Conservation (phyloP, 2,329 filamentous ascomycete genomes). For the Fusarium zealandicum region DNA sequence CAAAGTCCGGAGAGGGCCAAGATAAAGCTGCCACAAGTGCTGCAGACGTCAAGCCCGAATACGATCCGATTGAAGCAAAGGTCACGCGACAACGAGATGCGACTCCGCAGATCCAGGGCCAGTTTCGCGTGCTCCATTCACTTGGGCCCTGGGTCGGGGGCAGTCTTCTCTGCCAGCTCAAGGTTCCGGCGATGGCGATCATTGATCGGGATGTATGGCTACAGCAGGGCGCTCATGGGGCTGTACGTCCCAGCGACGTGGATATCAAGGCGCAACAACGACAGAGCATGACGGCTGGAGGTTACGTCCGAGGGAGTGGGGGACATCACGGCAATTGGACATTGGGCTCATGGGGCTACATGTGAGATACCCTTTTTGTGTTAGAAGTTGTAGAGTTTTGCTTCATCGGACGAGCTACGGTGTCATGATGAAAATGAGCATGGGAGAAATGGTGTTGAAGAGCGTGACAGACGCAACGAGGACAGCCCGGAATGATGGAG, state of each 20-base stretch:
- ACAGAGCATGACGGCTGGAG: slow-evolving; percentile 69
- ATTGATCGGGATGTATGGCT: slow-evolving; percentile 76
- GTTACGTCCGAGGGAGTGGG: slow-evolving; percentile 50
- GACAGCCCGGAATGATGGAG: slow-evolving; percentile 1
- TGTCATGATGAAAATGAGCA: slow-evolving; percentile 14
- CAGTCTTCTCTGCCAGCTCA: slow-evolving; percentile 72
- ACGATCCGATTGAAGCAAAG: slow-evolving; percentile 49
- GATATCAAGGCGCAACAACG: slow-evolving; percentile 65
- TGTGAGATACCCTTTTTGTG: slow-evolving; percentile 39
- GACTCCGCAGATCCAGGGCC: slow-evolving; percentile 60
- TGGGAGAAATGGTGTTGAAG: neutral
- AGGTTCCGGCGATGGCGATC: slow-evolving; percentile 71
- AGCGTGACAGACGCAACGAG: neutral
- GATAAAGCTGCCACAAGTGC: slow-evolving; percentile 32
- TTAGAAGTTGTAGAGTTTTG: neutral
- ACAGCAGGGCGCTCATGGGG: slow-evolving; percentile 70
- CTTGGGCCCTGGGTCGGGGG: slow-evolving; percentile 79
- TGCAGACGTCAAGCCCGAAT: slow-evolving; percentile 37
- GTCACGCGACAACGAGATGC: slow-evolving; percentile 45
- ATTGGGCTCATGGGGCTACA: slow-evolving; percentile 66
- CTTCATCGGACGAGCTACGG: neutral
- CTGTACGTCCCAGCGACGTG: slow-evolving; percentile 65
- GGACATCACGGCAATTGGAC: slow-evolving; percentile 63
- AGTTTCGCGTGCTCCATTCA: slow-evolving; percentile 71
- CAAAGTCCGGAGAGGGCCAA: slow-evolving; percentile 36